Evolutionary conservation across 2,329 filamentous ascomycete genomes (phyloP), one percentile per base, ranked within the genome.

Genomic region (Colletotrichum sp.): DNA sequence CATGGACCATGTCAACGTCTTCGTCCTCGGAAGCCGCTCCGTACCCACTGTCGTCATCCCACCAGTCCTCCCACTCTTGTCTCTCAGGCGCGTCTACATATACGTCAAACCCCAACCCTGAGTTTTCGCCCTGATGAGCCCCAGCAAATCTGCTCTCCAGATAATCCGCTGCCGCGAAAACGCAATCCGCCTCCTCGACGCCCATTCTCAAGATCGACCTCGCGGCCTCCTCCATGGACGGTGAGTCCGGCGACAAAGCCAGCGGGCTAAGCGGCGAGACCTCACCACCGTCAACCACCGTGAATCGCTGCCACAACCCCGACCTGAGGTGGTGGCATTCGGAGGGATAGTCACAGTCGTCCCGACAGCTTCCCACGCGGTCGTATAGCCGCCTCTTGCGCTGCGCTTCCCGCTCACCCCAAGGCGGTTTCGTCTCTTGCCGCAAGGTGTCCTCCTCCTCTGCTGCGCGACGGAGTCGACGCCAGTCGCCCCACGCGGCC

Each of bases 401-500:
- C 60, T 32, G n/a, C 6, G n/a, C 15, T 32, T 65, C 62, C 15
- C 34, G 39, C 59, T 69, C 64, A 6, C 44, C 12, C 10, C 44
- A 49, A 7, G 44, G 4, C 44, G 6, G 44, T 6, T 59, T 44
- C 3, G 26, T 44, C 3, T 52, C n/a, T 6, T 13, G 21, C 28
- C 21, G 55, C 55, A 24, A 10, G 21, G 13, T 26, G 15, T 16
- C 24, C 65, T 28, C 12, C 18, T 13, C n/a, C 28, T n/a, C 28
- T 30, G n/a, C 60, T 28, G 8, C 26, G 30, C 12, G 13, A 21
- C 44, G n/a, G 44, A 49, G 44, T 24, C n/a, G 9, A 44, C 81
- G 79, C 81, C 82, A 86, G n/a, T 80, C 69, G n/a, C 80, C 81
- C 59, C 78, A 78, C 1, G 39, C 62, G 7, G 69, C 75, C 85